Percentiles rank a stretch among this genome's conserved stretches.
These are phyloP conservation scores for Mycena metata DNA, from an alignment of 768 basidiomycete genomes.

Conservation along the genomic window DNA sequence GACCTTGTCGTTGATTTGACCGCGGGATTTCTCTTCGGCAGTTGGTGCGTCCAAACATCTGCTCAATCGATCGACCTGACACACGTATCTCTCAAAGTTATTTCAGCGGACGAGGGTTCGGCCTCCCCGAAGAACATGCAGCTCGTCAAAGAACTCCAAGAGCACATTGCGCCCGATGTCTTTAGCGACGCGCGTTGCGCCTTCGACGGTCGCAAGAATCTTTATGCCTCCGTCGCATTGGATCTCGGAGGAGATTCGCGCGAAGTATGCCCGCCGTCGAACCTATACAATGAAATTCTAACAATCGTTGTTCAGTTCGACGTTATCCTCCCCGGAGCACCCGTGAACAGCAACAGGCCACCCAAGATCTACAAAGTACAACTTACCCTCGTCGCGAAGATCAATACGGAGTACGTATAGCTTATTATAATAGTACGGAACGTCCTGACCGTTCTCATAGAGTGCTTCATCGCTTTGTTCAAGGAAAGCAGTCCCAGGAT, in stretches of 20 bases:
- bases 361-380: slow-evolving; percentile 26
- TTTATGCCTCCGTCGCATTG: slow-evolving; percentile 61
- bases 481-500: slow-evolving; percentile 73
- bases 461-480: slow-evolving; percentile 46
- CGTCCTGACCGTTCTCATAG: slow-evolving; percentile 51
- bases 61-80: no score
- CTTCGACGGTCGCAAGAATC: slow-evolving; percentile 72
- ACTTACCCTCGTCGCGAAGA: slow-evolving; percentile 19
- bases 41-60: slow-evolving; percentile 22
- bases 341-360: slow-evolving; percentile 12
- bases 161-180: slow-evolving; percentile 54
- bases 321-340: slow-evolving; percentile 42
- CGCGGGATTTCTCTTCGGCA: no score
- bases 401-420: slow-evolving; percentile 52
- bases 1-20: no score
- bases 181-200: slow-evolving; percentile 64
- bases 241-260: slow-evolving; percentile 58
- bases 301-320: slow-evolving; percentile 32
- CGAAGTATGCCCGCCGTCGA: slow-evolving; percentile 12
- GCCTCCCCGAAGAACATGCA: slow-evolving; percentile 68
- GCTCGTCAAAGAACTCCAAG: slow-evolving; percentile 62
- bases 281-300: slow-evolving; percentile 12
- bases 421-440: no score
- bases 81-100: no score
- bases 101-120: no score